Evolutionary conservation across 148 eudicot genomes (phyloP), one percentile per base, ranked within the genome.

Genomic region (Spergularia marina): DNA sequence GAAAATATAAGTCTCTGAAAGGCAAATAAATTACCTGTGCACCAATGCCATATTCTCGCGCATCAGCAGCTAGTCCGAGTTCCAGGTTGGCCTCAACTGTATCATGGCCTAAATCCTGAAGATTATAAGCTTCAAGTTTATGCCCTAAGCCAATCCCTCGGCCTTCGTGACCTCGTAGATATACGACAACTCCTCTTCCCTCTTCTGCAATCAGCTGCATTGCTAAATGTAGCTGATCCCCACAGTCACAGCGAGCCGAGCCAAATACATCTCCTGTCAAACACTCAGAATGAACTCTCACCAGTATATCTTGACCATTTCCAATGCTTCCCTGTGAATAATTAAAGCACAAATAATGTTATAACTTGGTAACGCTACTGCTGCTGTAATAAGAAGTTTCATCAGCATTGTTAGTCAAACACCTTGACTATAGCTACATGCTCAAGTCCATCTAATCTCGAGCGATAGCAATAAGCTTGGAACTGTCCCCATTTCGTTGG

Each of bases 241-340:
- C 98, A 83, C 97, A 94, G 78, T 94, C 98, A 69, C 98, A 94
- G 54, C 98, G 76, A 69, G 79, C 90, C 72, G 98, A 91, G 18
- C 98, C 98, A 76, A 94, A 94, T 4, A 92, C 89, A 77, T 94
- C 98, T 9, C 98, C 98, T 16, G 98, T 94, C 79, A 94, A 76
- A 80, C 98, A 94, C 83, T 94, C 98, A 1, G 98, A 94, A 73
- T 94, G 98, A 68, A 91, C 97, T 83, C 98, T 80, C 57, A 90
- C 97, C n/a, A 91, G 87, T 39, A 94, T 83, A 72, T 94, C 96
- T 81, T 83, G 78, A 44, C 98, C 98, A 77, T 89, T 76, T 70
- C 93, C 91, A 16, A 92, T 85, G 72, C 84, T 79, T 65, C 98
- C 98, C 98, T 94, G 77, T 54, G 21, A 18, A 23, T 5, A 61